Evolutionary conservation across 768 basidiomycete species (phyloP).

Genomic region (Lactarius vividus): DNA sequence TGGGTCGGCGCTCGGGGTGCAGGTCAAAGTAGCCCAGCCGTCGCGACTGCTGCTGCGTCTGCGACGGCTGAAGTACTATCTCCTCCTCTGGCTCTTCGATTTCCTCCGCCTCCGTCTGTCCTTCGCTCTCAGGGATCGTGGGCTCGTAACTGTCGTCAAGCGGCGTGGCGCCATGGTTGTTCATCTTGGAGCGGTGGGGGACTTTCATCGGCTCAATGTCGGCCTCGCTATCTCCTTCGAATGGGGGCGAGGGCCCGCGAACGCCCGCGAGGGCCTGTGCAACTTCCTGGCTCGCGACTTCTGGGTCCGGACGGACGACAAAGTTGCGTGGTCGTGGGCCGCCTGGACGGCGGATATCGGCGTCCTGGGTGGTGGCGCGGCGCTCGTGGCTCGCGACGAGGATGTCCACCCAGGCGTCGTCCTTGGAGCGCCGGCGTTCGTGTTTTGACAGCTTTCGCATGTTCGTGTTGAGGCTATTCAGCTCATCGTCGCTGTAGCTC

Average conservation of each 20-base stretch:
- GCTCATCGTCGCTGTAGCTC: constrained; percentile 51
- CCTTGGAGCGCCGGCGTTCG: constrained; percentile 43
- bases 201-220: constrained; percentile 31
- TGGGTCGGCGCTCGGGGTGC: constrained; percentile 66
- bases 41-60: not conserved
- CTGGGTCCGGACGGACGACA: constrained; percentile 55
- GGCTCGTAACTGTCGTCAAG: constrained; percentile 12
- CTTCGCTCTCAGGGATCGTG: constrained; percentile 9
- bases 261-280: constrained; percentile 67
- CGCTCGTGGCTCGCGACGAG: constrained; percentile 59
- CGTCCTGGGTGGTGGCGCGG: constrained; percentile 57
- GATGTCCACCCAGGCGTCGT: constrained; percentile 89
- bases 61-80: not conserved
- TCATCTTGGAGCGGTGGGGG: constrained; percentile 18
- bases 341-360: constrained; percentile 34
- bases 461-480: constrained; percentile 19
- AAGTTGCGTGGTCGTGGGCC: constrained; percentile 32
- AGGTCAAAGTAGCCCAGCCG: constrained; percentile 74
- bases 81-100: constrained; percentile 31
- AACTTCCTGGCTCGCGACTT: constrained; percentile 69
- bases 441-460: constrained; percentile 38
- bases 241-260: constrained; percentile 38
- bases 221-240: constrained; percentile 37
- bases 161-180: constrained; percentile 7
- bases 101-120: constrained; percentile 28